These are phyloP conservation scores for Anthracocystis walkeri DNA, from an alignment of 1,284 basidiomycete genomes.

Conservation along the genomic window DNA sequence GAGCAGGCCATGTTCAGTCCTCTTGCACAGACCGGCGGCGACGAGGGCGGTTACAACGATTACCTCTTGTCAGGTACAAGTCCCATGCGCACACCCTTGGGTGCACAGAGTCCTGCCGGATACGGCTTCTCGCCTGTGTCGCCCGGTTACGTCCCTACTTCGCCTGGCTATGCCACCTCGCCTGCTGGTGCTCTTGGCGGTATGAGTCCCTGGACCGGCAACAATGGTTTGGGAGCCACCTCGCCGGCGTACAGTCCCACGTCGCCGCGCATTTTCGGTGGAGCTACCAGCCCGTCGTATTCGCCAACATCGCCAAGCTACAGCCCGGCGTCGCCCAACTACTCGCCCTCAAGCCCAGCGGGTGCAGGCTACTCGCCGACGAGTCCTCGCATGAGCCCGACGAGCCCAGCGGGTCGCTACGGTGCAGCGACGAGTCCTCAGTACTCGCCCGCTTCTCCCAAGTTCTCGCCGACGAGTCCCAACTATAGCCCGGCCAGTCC, in stretches of 20 bases:
- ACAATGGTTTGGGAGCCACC: constrained; percentile 76
- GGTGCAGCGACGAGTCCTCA: constrained; percentile 73
- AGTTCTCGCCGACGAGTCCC: constrained; percentile 62
- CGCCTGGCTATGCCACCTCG: constrained; percentile 64
- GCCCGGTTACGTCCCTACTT: constrained; percentile 63
- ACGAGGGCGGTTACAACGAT: constrained; percentile 78
- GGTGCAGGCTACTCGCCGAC: constrained; percentile 65
- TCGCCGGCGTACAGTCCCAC: constrained; percentile 73
- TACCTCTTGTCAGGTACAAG: constrained; percentile 82
- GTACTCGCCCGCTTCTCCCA: constrained; percentile 62
- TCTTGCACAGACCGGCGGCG: constrained; percentile 86
- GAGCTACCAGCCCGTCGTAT: constrained; percentile 74
- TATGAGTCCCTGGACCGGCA: constrained; percentile 68
- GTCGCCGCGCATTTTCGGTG: constrained; percentile 75
- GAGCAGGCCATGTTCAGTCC: constrained; percentile 94
- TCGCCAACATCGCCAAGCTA: constrained; percentile 73
- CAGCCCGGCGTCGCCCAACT: constrained; percentile 60
- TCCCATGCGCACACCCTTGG: constrained; percentile 73
- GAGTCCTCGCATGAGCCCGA: constrained; percentile 62
- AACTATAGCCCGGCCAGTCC: constrained; percentile 72
- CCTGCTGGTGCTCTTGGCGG: constrained; percentile 76
- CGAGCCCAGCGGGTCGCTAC: constrained; percentile 65
- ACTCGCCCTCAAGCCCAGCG: constrained; percentile 62
- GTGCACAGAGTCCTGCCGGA: constrained; percentile 64
- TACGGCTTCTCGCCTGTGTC: constrained; percentile 66